These are phyloP conservation scores for Monosporozyma solicola DNA, from an alignment of 805 yeast species.

Conservation along the genomic window DNA sequence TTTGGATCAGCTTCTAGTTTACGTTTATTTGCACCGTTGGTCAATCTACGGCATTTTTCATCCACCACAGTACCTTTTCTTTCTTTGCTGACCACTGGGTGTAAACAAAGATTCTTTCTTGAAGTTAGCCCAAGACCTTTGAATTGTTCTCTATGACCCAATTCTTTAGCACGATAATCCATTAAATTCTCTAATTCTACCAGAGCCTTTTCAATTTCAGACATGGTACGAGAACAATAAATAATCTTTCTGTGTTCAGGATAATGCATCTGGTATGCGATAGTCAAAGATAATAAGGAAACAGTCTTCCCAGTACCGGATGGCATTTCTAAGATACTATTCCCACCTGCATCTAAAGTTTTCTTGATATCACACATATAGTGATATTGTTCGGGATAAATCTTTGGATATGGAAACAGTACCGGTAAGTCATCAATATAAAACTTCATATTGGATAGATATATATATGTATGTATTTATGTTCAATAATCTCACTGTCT, in stretches of 20 bases:
- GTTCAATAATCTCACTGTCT: neutral
- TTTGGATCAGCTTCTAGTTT: conserved; percentile 52
- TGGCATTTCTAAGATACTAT: conserved; percentile 96
- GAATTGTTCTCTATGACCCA: conserved; percentile 84
- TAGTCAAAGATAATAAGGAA: conserved; percentile 79
- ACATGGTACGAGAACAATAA: conserved; percentile 98
- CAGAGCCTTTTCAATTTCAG: conserved; percentile 95
- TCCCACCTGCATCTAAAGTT: conserved; percentile 92
- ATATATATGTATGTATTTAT: neutral
- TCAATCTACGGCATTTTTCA: conserved; percentile 90
- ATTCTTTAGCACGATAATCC: conserved; percentile 74
- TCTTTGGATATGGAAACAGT: conserved; percentile 89
- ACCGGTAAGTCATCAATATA: conserved; percentile 93
- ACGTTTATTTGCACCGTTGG: conserved; percentile 78
- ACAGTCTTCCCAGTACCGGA: conserved; percentile 98
- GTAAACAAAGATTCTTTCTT: conserved; percentile 88
- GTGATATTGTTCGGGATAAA: conserved; percentile 96
- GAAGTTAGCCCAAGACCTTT: conserved; percentile 90
- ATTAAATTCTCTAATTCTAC: conserved; percentile 82
- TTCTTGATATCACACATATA: conserved; percentile 94
- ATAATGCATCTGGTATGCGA: conserved; percentile 90
- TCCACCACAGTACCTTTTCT: conserved; percentile 89
- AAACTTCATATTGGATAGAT: conserved; percentile 44
- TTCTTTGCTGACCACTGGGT: conserved; percentile 80
- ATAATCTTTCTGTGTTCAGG: conserved; percentile 88